Base-by-base conservation (phyloP, 2,329 filamentous ascomycete genomes). In the Pyrenophora teres region DNA sequence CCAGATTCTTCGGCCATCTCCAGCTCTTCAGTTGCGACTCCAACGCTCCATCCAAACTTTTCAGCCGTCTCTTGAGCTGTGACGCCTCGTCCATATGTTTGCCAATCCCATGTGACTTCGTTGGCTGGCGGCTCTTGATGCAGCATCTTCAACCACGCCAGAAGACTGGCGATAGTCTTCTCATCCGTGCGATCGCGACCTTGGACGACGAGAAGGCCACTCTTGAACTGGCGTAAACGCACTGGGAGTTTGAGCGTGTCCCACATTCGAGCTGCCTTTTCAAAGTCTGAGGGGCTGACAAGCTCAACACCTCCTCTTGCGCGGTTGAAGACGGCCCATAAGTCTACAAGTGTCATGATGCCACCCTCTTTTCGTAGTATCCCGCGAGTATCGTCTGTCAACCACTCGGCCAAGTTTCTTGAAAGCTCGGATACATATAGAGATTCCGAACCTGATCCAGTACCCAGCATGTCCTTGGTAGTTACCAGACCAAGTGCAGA, bases 1-100 rank as follows among this genome's bases (percentile, higher is more conserved):
- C 94, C 94, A 49, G 83, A 85, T 71, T 97, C 93, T 73, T 99
- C 94, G 0, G 92, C 92, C 93, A 99, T 97, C 70, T 97, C 90
- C 10, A 99, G 80, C 76, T 99, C 94, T 72, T 97, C 94, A 53
- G 88, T 89, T 1, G 94, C 94, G 18, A 99, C 93, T 7, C 94
- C 94, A 6, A 99, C 88, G 70, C 94, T 97, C 94, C 94, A 99
- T 5, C 92, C 90, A 74, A 99, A 99, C 42, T 85, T 81, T 72
- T 95, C 90, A 0, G 94, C 94, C 0, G 86, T 85, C 68, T 97
- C 92, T 68, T 94, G 90, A 1, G 92, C 91, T 12, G 92, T 97
- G 23, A 97, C 87, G 8, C 94, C 92, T 49, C 87, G 83, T 0
- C 94, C 92, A 71, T 91, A 97, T 35, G 79, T 66, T 40, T 80